A percentile compares a stretch with the other conserved stretches of the same genome.
Evolutionary conservation across 2,329 filamentous ascomycete species (phyloP).

Genomic region (Botrytis fragariae): DNA sequence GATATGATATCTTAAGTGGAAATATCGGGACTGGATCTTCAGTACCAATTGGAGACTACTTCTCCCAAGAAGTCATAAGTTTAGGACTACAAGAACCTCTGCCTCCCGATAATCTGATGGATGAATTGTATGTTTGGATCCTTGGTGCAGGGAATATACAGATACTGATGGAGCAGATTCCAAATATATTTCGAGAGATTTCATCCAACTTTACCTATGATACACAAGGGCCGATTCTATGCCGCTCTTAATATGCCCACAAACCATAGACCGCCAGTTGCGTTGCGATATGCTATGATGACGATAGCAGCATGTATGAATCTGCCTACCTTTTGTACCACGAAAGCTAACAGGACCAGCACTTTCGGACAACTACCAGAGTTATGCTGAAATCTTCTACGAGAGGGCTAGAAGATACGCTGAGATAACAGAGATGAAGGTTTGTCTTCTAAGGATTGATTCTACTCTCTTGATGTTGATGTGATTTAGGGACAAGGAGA

Average conservation of each 20-base stretch:
- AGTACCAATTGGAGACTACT: constrained; percentile 45
- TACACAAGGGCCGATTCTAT: constrained; percentile 74
- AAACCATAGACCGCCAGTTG: constrained; percentile 76
- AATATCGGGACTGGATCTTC: background rate
- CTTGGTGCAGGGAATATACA: background rate
- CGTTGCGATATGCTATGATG: constrained; percentile 85
- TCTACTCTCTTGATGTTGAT: background rate
- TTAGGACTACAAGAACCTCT: constrained; percentile 79
- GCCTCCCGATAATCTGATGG: constrained; percentile 74
- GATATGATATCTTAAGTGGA: constrained; percentile 24
- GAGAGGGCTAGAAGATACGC: constrained; percentile 77
- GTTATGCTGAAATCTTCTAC: constrained; percentile 77
- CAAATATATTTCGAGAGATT: constrained; percentile 73
- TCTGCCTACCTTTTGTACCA: background rate
- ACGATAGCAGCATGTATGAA: constrained; percentile 60
- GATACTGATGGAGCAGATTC: constrained; percentile 50
- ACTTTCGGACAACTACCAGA: constrained; percentile 67
- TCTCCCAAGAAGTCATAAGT: constrained; percentile 63
- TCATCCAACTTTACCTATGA: constrained; percentile 69
- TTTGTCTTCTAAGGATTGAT: constrained; percentile 32
- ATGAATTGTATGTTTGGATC: constrained; percentile 63
- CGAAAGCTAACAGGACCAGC: constrained; percentile 32
- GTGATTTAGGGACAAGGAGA: constrained; percentile 66
- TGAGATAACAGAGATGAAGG: constrained; percentile 80
- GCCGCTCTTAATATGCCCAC: constrained; percentile 70